A percentile compares a stretch with the other conserved stretches of the same genome.
Evolutionary conservation across 805 yeast species (phyloP).

Genomic region (Candida boidinii): DNA sequence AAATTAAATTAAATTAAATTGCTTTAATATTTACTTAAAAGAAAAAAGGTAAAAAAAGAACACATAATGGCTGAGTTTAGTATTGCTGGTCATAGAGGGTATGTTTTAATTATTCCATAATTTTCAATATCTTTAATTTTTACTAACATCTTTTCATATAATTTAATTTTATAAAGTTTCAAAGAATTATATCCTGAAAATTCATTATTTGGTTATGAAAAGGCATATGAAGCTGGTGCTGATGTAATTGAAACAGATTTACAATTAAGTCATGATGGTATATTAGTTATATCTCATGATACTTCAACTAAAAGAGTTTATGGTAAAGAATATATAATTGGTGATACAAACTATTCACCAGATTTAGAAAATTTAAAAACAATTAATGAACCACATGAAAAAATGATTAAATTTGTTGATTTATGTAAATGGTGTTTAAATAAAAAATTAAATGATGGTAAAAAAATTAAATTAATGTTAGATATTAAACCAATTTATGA

Average conservation of each 20-base stretch:
- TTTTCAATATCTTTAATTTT: neutral
- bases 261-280: constrained; percentile 25
- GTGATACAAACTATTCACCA: constrained; percentile 17
- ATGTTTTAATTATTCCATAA: neutral
- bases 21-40: no score
- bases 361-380: constrained; percentile 21
- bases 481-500: constrained; percentile 26
- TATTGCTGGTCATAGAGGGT: constrained; percentile 8
- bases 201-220: constrained; percentile 25
- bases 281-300: constrained; percentile 28
- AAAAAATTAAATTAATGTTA: constrained; percentile 29
- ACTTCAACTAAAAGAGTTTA: constrained; percentile 22
- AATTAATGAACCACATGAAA: constrained; percentile 21
- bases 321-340: constrained; percentile 20
- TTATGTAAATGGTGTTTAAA: constrained; percentile 28
- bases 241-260: constrained; percentile 28
- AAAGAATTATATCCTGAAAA: constrained; percentile 25
- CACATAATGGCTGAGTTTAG: no score
- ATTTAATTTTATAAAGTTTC: constrained; percentile 8
- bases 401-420: constrained; percentile 23
- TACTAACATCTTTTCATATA: neutral
- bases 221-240: constrained; percentile 26
- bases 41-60: no score
- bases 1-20: no score
- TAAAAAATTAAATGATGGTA: constrained; percentile 31